phyloP scores from a whole-genome alignment of 768 basidiomycete genomes.

The Kwoniella bestiolae region DNA sequence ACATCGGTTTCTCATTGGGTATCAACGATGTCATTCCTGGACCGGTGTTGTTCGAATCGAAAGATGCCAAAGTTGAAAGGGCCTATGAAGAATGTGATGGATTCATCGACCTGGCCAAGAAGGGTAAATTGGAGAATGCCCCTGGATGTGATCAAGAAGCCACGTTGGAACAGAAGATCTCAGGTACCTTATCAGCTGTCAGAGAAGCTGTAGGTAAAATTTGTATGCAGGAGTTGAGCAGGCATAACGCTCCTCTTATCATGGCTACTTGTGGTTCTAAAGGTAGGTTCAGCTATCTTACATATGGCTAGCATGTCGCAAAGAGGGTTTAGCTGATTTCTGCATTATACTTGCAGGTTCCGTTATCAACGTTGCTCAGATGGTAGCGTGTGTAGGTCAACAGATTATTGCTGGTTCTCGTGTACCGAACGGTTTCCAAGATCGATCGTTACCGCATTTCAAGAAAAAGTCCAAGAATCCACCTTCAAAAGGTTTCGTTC shows the following conservation, averaged over 20 bases:
- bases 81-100: conserved; percentile 87
- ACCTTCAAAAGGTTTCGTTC: conserved; percentile 95
- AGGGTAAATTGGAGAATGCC: conserved; percentile 90
- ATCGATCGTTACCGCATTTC: conserved; percentile 98
- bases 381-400: conserved; percentile 99
- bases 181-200: conserved; percentile 88
- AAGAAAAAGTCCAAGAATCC: conserved; percentile 95
- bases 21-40: conserved; percentile 99
- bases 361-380: conserved; percentile 98
- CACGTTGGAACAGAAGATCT: conserved; percentile 95
- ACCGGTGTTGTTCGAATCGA: conserved; percentile 73
- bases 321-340: no score
- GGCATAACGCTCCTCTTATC: conserved; percentile 94
- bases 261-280: conserved; percentile 99
- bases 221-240: conserved; percentile 96
- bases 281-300: conserved; percentile 62
- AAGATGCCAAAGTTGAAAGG: conserved; percentile 80
- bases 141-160: conserved; percentile 98
- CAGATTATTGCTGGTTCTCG: conserved; percentile 98
- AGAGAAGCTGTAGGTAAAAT: conserved; percentile 95
- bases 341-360: conserved; percentile 66
- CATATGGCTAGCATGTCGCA: conserved; percentile 32
- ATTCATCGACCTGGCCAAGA: conserved; percentile 85
- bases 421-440: conserved; percentile 98
- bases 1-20: conserved; percentile 95